These are phyloP conservation scores for Lentinula detonsa DNA, from an alignment of 768 basidiomycete species.

Conservation along the genomic window DNA sequence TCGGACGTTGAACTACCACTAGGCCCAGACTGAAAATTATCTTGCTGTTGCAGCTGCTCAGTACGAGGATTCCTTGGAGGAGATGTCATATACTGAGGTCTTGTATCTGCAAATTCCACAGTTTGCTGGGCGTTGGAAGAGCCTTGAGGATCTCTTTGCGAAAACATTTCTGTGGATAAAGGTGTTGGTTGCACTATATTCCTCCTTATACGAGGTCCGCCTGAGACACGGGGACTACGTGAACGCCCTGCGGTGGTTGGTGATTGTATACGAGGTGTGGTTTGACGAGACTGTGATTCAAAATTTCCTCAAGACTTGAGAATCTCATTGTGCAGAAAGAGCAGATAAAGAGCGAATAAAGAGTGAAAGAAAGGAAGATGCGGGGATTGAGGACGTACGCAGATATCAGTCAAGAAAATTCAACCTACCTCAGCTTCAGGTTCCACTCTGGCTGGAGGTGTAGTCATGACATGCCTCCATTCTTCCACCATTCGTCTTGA, in stretches of 20 bases:
- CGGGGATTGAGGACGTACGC: neutral
- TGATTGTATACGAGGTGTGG: neutral
- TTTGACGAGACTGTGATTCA: neutral
- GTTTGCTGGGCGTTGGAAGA: neutral
- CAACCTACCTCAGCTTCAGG: neutral
- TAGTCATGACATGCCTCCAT: conserved; percentile 2
- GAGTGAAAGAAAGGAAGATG: neutral
- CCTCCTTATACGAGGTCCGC: neutral
- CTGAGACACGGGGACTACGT: neutral
- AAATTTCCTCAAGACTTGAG: neutral
- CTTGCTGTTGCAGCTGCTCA: neutral
- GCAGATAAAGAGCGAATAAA: neutral
- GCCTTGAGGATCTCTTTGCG: neutral
- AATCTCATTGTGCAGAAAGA: neutral
- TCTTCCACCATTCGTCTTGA: neutral
- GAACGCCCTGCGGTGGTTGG: neutral
- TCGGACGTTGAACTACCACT: neutral
- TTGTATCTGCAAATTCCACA: neutral
- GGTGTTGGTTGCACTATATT: neutral
- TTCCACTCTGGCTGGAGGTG: neutral
- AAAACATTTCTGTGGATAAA: neutral
- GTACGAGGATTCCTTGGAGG: neutral
- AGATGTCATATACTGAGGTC: neutral
- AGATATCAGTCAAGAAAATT: neutral
- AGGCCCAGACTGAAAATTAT: neutral